These are phyloP conservation scores for Penicillium sp. DNA, from an alignment of 2,329 filamentous ascomycete genomes.

Conservation along the genomic window DNA sequence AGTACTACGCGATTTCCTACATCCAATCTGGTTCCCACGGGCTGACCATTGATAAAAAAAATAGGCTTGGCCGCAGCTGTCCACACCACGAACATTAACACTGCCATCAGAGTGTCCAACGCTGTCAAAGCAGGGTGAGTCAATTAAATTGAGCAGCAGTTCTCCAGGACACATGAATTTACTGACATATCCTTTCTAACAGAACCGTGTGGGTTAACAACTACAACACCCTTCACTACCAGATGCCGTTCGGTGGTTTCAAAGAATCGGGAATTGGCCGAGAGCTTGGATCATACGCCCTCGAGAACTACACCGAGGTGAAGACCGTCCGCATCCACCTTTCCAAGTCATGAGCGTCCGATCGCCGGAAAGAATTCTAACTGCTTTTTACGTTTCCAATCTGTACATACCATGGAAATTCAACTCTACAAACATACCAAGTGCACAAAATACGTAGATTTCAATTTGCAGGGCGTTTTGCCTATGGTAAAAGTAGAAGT, in stretches of 20 bases:
- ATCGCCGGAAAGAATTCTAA: not conserved
- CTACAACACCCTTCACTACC: slow-evolving; percentile 64
- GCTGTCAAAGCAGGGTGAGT: slow-evolving; percentile 64
- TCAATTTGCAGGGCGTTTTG: too few relatives aligned
- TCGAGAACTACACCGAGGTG: slow-evolving; percentile 46
- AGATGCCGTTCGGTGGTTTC: slow-evolving; percentile 37
- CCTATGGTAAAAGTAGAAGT: too few relatives aligned
- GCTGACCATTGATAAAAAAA: slow-evolving; percentile 47
- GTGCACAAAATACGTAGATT: not conserved
- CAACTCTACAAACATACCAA: too few relatives aligned
- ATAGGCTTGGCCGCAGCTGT: slow-evolving; percentile 72
- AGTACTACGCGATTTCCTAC: slow-evolving; percentile 41
- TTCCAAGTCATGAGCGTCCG: not conserved
- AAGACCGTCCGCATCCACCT: slow-evolving; percentile 36
- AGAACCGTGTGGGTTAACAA: slow-evolving; percentile 64
- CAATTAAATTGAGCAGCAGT: slow-evolving; percentile 36
- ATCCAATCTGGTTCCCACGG: not conserved
- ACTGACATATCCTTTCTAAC: not conserved
- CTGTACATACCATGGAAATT: not conserved
- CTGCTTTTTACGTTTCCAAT: not conserved
- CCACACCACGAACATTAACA: slow-evolving; percentile 76
- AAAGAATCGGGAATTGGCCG: slow-evolving; percentile 46
- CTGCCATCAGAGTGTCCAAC: slow-evolving; percentile 71
- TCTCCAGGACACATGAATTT: not conserved
- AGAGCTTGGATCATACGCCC: slow-evolving; percentile 44